Evolutionary conservation across 2,329 filamentous ascomycete genomes (phyloP).

Genomic region (Sporothrix brunneoviolacea): DNA sequence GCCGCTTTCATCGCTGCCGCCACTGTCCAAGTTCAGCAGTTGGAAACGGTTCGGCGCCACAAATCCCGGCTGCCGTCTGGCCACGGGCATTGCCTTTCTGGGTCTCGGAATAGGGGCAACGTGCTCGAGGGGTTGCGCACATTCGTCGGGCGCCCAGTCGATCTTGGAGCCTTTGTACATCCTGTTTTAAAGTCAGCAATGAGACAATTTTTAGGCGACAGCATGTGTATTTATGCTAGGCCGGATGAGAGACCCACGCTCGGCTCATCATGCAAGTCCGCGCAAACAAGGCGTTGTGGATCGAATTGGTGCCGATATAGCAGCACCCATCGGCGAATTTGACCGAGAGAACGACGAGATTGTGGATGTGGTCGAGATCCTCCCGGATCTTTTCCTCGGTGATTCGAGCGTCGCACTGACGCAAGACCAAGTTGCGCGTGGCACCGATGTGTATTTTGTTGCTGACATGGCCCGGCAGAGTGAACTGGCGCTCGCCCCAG

Average conservation of each 20-base stretch:
- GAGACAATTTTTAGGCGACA: too few relatives aligned
- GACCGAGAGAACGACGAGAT: conserved; percentile 63
- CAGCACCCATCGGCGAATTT: conserved; percentile 52
- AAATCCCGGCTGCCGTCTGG: conserved; percentile 30
- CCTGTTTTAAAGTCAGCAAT: conserved; percentile 26
- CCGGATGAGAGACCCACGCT: too few relatives aligned
- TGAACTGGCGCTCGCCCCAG: conserved; percentile 68
- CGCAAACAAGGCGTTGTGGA: conserved; percentile 69
- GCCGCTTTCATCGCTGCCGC: conserved; percentile 29
- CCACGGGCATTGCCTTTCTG: conserved; percentile 22
- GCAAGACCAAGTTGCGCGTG: conserved; percentile 67
- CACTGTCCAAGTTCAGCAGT: conserved; percentile 46
- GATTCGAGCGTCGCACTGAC: conserved; percentile 48
- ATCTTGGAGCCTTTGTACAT: conserved; percentile 66
- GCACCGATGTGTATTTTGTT: conserved; percentile 60
- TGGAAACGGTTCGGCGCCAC: conserved; percentile 55
- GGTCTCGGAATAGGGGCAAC: conserved; percentile 20
- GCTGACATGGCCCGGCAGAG: conserved; percentile 54
- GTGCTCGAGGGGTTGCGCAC: conserved; percentile 48
- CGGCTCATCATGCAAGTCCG: conserved; percentile 70
- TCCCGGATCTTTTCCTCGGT: conserved; percentile 60
- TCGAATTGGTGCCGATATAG: conserved; percentile 68
- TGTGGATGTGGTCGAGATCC: conserved; percentile 78
- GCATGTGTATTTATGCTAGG: too few relatives aligned
- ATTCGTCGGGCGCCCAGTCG: conserved; percentile 67